Percentiles rank a stretch among this genome's conserved stretches.
phyloP scores from a whole-genome alignment of 345 rosid genomes.

The Eucalyptus cloeziana region DNA sequence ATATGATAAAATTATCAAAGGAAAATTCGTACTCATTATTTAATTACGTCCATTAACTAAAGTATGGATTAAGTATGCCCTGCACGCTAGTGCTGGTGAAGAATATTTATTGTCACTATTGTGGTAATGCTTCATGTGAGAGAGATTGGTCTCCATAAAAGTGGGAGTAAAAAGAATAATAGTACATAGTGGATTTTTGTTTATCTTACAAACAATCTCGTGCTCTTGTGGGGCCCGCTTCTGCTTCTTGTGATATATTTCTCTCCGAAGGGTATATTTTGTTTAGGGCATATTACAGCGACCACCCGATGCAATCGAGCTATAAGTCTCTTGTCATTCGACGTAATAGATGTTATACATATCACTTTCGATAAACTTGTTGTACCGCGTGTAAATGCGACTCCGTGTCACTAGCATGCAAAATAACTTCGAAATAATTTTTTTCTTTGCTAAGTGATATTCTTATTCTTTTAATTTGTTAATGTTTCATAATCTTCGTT shows the following conservation, averaged over 20 bases:
- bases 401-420: neutral
- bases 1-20: neutral
- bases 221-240: neutral
- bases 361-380: neutral
- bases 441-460: neutral
- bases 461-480: neutral
- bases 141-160: neutral
- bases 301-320: neutral
- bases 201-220: neutral
- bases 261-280: neutral
- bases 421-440: neutral
- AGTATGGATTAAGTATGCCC: neutral
- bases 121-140: neutral
- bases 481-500: no score
- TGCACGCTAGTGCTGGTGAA: neutral
- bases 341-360: neutral
- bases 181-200: neutral
- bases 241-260: neutral
- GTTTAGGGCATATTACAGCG: neutral
- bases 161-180: neutral
- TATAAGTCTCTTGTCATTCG: neutral
- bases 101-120: neutral
- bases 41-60: neutral
- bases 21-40: neutral
- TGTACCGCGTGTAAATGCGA: neutral